A percentile compares a stretch with the other conserved stretches of the same genome.
Evolutionary conservation across 2,329 filamentous ascomycete species (phyloP).

Genomic region (Xylaria polymorpha): DNA sequence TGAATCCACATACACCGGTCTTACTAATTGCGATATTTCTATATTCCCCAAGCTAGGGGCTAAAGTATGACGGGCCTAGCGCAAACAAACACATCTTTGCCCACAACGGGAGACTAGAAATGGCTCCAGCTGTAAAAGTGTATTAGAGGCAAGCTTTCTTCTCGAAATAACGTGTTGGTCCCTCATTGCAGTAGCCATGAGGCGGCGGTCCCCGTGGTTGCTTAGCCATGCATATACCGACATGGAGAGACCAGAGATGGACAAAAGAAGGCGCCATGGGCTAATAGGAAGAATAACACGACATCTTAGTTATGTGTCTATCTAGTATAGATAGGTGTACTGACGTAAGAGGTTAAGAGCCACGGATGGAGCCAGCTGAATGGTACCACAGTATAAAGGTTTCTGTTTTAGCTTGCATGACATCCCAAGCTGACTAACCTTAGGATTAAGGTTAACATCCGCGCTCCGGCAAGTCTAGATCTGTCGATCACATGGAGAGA

Average conservation of each 20-base stretch:
- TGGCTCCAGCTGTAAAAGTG: neutral
- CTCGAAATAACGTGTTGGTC: no score
- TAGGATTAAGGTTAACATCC: constrained; percentile 9
- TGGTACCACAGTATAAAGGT: neutral
- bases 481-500: constrained; percentile 2
- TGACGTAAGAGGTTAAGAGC: neutral
- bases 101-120: neutral
- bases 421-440: neutral
- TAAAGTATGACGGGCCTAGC: neutral
- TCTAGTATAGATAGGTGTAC: neutral
- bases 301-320: neutral
- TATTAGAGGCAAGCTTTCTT: neutral
- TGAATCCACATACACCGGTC: constrained; percentile 3
- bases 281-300: neutral
- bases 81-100: neutral
- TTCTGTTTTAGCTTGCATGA: neutral
- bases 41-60: neutral
- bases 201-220: neutral
- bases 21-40: neutral
- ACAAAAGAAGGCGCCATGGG: neutral
- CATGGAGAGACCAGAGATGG: neutral
- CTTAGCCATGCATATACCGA: neutral
- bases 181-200: neutral
- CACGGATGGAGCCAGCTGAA: constrained; percentile 1
- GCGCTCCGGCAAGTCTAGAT: neutral